These are phyloP conservation scores for Pythium rhizo-oryzae DNA, from an alignment of 352 stramenopile species.

Conservation along the genomic window DNA sequence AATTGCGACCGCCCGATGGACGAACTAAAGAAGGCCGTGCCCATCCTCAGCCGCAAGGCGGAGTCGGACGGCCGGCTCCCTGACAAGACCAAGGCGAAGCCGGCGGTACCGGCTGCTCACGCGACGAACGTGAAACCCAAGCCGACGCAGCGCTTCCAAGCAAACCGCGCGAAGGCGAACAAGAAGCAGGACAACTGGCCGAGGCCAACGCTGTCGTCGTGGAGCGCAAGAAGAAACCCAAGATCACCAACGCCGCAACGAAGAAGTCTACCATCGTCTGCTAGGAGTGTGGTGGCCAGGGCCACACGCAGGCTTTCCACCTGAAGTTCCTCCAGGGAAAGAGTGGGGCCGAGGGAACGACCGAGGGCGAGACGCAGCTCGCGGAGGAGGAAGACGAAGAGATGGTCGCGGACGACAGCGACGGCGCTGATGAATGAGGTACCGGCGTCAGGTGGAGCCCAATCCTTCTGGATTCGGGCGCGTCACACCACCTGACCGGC, in stretches of 20 bases:
- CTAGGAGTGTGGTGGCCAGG: neutral
- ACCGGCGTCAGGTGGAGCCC: too few species aligned
- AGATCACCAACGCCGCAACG: neutral
- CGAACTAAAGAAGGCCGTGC: neutral
- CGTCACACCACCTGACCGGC: constrained; percentile 20
- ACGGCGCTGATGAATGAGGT: too few species aligned
- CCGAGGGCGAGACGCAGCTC: neutral
- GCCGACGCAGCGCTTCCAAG: neutral
- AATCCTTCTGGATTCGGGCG: constrained; percentile 8
- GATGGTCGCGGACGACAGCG: neutral
- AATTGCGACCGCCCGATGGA: neutral
- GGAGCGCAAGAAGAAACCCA: constrained; percentile 1
- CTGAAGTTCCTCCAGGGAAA: constrained; percentile 10
- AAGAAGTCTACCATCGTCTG: neutral
- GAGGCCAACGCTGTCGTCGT: neutral
- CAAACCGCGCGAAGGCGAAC: too few species aligned
- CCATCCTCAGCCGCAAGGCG: constrained; percentile 1
- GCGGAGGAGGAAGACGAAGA: neutral
- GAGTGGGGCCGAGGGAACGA: neutral
- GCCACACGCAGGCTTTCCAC: too few species aligned
- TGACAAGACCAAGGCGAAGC: too few species aligned
- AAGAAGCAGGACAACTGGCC: too few species aligned
- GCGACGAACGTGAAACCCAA: neutral
- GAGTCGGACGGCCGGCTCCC: constrained; percentile 4
- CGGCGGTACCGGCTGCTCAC: too few species aligned